Evolutionary conservation across 148 eudicot genomes (phyloP), one percentile per base, ranked within the genome.

Genomic region (Nyssa sinensis): DNA sequence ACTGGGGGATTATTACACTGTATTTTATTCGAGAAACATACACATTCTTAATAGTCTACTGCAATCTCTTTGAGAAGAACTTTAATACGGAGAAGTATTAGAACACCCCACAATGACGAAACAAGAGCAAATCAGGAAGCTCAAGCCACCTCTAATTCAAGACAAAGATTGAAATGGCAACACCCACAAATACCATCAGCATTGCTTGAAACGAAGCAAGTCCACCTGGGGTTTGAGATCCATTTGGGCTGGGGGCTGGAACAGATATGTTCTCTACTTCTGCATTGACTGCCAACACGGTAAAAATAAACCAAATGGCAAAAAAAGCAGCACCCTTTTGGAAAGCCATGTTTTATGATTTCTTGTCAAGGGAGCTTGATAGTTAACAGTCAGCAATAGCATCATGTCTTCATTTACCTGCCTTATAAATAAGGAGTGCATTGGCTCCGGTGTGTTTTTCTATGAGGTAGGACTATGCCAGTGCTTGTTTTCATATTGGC

Each of bases 81-180:
- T 44, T 44, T 19, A 44, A 44, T 12, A 44, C 17, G 2, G 17
- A 12, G 2, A 14, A 44, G 12, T 11, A 0, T 44, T 37, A 11
- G 12, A 44, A 3, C 19, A 44, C 16, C 12, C 1, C 51, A 44
- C 17, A 44, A 44, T 3, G 1, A 44, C 19, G 51, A 44, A 0
- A 11, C 0, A 11, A 0, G 51, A 44, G 17, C 51, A 44, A 44
- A 44, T 11, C 16, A 44, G 51, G 51, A 44, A 34, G 53, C 14
- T 62, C 32, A 62, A 28, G 21, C 67, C 32, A 44, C 27, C 27
- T 62, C 35, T 32, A 44, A 44, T 62, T 61, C 41, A 72, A 33
- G 53, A 44, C 34, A 62, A 72, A 62, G 47, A 72, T 61, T 44
- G 66, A 72, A 62, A 72, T 30, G 27, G 27, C 67, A 41, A 41